phyloP scores from a whole-genome alignment of 345 rosid genomes.

The Eucalyptus pauciflora region DNA sequence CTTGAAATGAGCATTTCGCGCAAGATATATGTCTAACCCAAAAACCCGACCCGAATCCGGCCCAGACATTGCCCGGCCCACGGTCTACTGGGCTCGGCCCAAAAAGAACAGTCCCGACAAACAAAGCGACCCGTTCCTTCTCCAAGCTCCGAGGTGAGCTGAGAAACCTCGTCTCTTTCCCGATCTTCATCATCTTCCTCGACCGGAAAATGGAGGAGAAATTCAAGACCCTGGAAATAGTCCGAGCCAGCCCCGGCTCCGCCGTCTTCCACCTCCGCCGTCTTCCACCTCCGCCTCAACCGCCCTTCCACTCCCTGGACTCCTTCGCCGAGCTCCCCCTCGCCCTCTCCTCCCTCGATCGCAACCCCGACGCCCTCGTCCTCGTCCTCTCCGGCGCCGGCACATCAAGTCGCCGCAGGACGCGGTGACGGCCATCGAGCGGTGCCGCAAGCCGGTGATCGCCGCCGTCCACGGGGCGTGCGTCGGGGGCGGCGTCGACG shows the following conservation, averaged over 20 bases:
- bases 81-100: neutral
- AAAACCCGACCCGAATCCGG: neutral
- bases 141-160: neutral
- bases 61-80: neutral
- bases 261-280: constrained; percentile 38
- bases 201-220: constrained; percentile 14
- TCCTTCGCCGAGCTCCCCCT: constrained; percentile 59
- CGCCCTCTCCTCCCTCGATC: constrained; percentile 54
- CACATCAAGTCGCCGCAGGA: constrained; percentile 48
- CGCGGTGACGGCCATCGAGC: constrained; percentile 65
- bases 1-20: neutral
- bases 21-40: neutral
- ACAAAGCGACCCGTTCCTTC: neutral
- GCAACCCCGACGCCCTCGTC: constrained; percentile 30
- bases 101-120: neutral
- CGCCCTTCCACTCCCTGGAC: constrained; percentile 44
- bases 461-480: constrained; percentile 69
- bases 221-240: constrained; percentile 38
- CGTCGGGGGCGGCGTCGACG: constrained; percentile 63
- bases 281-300: constrained; percentile 44
- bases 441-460: constrained; percentile 76
- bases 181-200: neutral
- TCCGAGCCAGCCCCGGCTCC: constrained; percentile 15
- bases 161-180: neutral
- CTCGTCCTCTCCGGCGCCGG: constrained; percentile 54